phyloP scores from a whole-genome alignment of 345 rosid genomes.

The Camelina hispida region DNA sequence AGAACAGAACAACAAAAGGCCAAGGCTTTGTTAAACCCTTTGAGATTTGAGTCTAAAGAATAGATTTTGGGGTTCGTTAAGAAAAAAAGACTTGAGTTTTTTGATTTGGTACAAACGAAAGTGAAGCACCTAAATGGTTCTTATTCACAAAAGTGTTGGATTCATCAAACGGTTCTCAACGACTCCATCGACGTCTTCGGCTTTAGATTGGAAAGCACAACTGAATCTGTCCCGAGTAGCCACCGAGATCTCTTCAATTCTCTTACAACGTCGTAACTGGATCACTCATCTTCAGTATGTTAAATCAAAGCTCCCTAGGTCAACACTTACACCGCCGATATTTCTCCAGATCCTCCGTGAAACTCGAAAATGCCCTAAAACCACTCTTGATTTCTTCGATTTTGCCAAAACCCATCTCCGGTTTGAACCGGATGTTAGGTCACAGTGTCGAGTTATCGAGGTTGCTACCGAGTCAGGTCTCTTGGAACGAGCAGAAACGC shows the following conservation, averaged over 20 bases:
- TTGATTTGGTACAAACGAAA: not conserved
- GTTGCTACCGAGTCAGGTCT: conserved; percentile 46
- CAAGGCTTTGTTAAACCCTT: too few relatives aligned
- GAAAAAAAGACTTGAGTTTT: not conserved
- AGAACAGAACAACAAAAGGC: too few relatives aligned
- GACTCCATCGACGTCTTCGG: conserved; percentile 36
- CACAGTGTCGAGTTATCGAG: conserved; percentile 54
- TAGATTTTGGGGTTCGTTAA: not conserved
- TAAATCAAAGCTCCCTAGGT: conserved; percentile 45
- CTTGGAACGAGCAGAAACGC: conserved; percentile 42
- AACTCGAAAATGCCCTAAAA: conserved; percentile 51
- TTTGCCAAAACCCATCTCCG: conserved; percentile 53
- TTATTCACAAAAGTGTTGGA: not conserved
- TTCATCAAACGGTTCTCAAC: conserved; percentile 45
- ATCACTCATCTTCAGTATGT: conserved; percentile 48
- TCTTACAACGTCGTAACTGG: conserved; percentile 64
- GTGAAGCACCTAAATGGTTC: conserved; percentile 32
- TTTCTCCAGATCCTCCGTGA: conserved; percentile 60
- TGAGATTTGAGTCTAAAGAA: not conserved
- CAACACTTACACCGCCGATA: conserved; percentile 53
- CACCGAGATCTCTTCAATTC: conserved; percentile 59
- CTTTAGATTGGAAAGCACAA: conserved; percentile 58
- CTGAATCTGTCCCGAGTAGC: conserved; percentile 49
- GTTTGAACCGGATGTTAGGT: conserved; percentile 61
- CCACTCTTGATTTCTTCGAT: conserved; percentile 65